phyloP scores from a whole-genome alignment of 352 stramenopile species.

The Phytophthora boehmeriae region DNA sequence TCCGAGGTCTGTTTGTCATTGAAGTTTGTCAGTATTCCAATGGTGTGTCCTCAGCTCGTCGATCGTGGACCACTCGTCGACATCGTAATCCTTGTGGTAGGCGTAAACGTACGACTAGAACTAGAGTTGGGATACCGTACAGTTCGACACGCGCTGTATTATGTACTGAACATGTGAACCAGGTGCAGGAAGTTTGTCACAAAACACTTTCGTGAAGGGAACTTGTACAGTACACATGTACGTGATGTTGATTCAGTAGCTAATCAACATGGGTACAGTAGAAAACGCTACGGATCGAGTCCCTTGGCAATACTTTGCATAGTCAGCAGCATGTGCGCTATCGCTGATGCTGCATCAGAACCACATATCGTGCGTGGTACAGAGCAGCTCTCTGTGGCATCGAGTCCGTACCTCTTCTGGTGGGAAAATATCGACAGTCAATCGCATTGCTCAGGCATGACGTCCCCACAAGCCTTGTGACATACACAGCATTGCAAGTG shows the following conservation, averaged over 20 bases:
- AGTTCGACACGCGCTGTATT: too few species aligned
- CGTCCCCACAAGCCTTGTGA: background rate
- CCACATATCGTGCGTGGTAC: background rate
- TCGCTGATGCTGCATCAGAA: background rate
- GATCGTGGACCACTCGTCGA: background rate
- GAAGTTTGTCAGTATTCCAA: conserved; percentile 17
- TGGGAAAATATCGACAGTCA: too few species aligned
- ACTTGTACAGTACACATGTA: too few species aligned
- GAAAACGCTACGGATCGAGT: background rate
- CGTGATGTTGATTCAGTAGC: too few species aligned
- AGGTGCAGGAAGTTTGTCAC: too few species aligned
- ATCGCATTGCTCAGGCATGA: background rate
- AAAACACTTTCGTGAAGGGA: too few species aligned
- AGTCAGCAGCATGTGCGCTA: background rate
- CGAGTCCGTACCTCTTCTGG: background rate
- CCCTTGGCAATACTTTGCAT: conserved; percentile 1
- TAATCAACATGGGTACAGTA: too few species aligned
- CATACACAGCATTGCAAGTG: background rate
- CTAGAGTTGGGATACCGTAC: too few species aligned
- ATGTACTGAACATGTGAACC: too few species aligned
- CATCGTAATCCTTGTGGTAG: conserved; percentile 2
- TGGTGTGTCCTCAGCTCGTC: conserved; percentile 19
- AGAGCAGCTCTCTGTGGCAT: too few species aligned
- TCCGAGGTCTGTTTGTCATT: conserved; percentile 7
- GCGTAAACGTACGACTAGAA: too few species aligned